Conservation (phyloP, 1,284 basidiomycete species). For the Blastosporella zonata region DNA sequence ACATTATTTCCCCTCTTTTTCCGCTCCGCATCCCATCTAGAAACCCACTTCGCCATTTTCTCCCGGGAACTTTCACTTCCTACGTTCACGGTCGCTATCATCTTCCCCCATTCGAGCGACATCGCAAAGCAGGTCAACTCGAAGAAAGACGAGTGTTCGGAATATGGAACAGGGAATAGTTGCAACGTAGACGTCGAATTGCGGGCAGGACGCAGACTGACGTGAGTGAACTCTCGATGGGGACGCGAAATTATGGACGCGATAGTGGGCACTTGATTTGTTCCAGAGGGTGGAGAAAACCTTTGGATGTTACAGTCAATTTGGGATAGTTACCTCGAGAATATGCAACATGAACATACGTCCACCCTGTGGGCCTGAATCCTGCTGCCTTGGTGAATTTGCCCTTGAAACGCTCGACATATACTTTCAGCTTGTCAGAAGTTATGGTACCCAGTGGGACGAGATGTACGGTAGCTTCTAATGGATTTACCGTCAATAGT, state of each 20-base stretch:
- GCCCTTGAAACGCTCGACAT: conserved; percentile 74
- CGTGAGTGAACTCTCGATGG: conserved; percentile 61
- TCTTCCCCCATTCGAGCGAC: conserved; percentile 74
- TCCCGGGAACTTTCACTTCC: conserved; percentile 73
- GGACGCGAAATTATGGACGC: conserved; percentile 64
- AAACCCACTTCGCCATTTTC: conserved; percentile 87
- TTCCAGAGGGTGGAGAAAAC: conserved; percentile 71
- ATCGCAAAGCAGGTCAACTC: conserved; percentile 94
- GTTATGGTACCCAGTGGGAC: conserved; percentile 80
- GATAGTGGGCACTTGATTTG: conserved; percentile 60
- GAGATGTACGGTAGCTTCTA: conserved; percentile 81
- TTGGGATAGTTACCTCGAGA: neutral
- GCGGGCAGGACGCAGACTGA: conserved; percentile 67
- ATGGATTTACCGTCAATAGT: conserved; percentile 77
- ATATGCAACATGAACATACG: conserved; percentile 52
- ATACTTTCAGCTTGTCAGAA: conserved; percentile 75
- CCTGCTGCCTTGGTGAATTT: conserved; percentile 76
- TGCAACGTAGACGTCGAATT: conserved; percentile 70
- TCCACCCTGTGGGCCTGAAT: conserved; percentile 95
- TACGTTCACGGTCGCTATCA: conserved; percentile 97
- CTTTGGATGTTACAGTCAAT: conserved; percentile 32
- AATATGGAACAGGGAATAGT: conserved; percentile 91
- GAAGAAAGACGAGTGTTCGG: conserved; percentile 93
- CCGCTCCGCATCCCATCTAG: conserved; percentile 82
- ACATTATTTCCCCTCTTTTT: conserved; percentile 51